Base-by-base conservation (phyloP, 208 protist species). In the Strigomonas culicis region DNA sequence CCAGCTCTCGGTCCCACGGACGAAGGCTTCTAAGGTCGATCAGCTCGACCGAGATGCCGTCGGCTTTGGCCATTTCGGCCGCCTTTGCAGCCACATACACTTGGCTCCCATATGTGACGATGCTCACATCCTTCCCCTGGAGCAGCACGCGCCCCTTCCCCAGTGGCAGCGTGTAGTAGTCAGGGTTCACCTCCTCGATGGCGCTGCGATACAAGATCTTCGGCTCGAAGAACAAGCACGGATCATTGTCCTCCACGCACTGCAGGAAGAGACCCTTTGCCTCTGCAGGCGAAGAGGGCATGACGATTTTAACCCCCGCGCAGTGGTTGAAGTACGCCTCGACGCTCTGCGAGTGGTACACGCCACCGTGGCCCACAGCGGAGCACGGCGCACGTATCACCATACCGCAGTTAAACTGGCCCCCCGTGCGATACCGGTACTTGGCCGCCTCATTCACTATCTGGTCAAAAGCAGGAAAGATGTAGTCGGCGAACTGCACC, bases 401-500 rank as follows among this genome's bases (percentile, higher is more conserved):
- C 52, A 99, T 85, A 30, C 97, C 97, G 63, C 85, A 94, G 63
- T 98, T 71, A 64, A 98, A 99, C 59, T 89, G 63, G 47, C 88
- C 82, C 28, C 96, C 97, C n/a, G 90, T 97, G 55, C 98, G 84
- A 78, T 97, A 99, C 25, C 98, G 86, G 75, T 98, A 98, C 75
- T 99, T 99, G n/a, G 97, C 96, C 25, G 98, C 97, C 78, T 99
- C 98, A 81, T 99, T 99, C 15, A 98, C 94, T 70, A 99, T 97
- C 82, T 99, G 98, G 66, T 99, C 98, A 77, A 99, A 99, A 3
- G 97, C 98, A 24, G 98, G 98, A 68, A 99, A 98, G 50, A 99
- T 99, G 81, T 99, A 99, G 80, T 99, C 98, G 4, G 98, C 97
- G 77, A 99, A 99, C 75, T 99, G 98, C 41, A 99, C 97, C 76